Evolutionary conservation across 306 rosid genomes (phyloP).

Genomic region (Rosa chinensis): DNA sequence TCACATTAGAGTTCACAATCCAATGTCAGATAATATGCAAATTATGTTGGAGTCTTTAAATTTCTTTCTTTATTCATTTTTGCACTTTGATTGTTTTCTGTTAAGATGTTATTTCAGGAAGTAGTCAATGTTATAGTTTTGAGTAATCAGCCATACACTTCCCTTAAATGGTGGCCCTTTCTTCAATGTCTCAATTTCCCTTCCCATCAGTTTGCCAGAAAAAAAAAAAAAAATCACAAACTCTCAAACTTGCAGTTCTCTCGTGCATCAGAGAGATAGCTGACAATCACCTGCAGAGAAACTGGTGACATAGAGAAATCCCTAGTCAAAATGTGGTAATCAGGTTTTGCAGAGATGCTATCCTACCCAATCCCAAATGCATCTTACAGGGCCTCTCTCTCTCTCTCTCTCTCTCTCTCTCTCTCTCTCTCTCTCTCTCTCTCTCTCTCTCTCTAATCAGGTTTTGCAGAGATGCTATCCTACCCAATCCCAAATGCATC

Average conservation of each 20-base stretch:
- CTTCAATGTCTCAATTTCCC: conserved; percentile 27
- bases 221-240: conserved; percentile 19
- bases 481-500: too few relatives aligned
- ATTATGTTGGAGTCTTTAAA: too few relatives aligned
- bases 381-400: conserved; percentile 26
- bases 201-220: conserved; percentile 25
- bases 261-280: conserved; percentile 29
- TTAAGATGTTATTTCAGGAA: not conserved
- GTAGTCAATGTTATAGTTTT: not conserved
- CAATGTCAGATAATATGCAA: not conserved
- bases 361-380: conserved; percentile 46
- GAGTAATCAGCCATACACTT: too few relatives aligned
- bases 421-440: too few relatives aligned
- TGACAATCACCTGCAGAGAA: conserved; percentile 34
- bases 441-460: too few relatives aligned
- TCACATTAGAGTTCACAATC: not conserved
- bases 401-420: too few relatives aligned
- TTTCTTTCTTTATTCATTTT: too few relatives aligned
- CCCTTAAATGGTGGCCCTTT: conserved; percentile 34
- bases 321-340: conserved; percentile 44
- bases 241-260: conserved; percentile 36
- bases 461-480: too few relatives aligned
- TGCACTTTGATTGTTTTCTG: not conserved
- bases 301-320: conserved; percentile 48
- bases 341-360: conserved; percentile 53